Base-by-base conservation (phyloP, 2,329 filamentous ascomycete species). In the Microcyclospora tardicrescens region DNA sequence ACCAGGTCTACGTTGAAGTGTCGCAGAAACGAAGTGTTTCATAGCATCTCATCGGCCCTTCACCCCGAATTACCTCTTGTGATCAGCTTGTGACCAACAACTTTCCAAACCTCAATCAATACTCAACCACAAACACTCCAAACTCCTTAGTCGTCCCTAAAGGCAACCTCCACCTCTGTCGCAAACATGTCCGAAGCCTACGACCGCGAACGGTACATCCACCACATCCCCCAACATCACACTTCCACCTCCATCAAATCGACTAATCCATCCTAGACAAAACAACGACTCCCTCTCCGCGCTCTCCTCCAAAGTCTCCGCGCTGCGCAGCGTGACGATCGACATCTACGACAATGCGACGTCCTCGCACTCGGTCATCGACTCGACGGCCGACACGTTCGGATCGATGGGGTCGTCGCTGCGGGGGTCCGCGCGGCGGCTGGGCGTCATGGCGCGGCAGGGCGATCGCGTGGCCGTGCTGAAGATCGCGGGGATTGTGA, bases 321-420 rank as follows among this genome's bases (percentile, higher is more conserved):
- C 86, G 37, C 75, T 98, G 46, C 85, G 89, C 56, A 84, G 83
- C 61, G 85, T 98, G 36, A 98, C 91, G 32, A 77, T 96, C 48
- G 86, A 98, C 67, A 98, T 98, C 56, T 95, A 96, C 72, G 87
- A 96, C 65, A 86, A 91, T 60, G 91, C 91, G 36, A 77, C 85
- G 42, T 77, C 84, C 52, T 24, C 19, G 19, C 89, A 96, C 54
- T 77, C 82, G 49, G 75, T 93, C 46, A 83, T 98, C 50, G 85
- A 98, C 63, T 79, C 77, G 55, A 89, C 84, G 30, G 84, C 73
- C 60, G 86, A 96, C 51, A 91, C 86, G 16, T 96, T 98, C 63
- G 89, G 84, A 43, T 81, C 78, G 53, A 86, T 98, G 73, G 73
- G 76, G 28, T 79, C 80, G 11, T 80, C 79, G 47, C 67, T 98